Percentiles rank a stretch among this genome's conserved stretches.
Evolutionary conservation across 2,329 filamentous ascomycete species (phyloP).

Genomic region (Dothistroma pini): DNA sequence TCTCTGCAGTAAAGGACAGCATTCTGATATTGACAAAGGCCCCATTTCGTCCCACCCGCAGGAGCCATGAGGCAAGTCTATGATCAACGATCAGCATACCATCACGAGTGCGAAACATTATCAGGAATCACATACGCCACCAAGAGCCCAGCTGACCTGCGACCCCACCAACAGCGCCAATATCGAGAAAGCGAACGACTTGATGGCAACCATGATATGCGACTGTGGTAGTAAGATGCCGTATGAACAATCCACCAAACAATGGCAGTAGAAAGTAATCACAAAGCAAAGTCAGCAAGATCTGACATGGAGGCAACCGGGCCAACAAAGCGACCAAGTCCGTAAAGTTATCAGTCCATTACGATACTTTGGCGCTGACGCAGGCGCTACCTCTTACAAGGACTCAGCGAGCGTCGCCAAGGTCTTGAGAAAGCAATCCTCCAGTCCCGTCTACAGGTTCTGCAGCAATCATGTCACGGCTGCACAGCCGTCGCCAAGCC

Average conservation of each 20-base stretch:
- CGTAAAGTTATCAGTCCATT: no score
- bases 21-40: not conserved
- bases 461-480: no score
- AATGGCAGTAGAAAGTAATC: not conserved
- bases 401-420: no score
- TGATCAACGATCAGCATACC: not conserved
- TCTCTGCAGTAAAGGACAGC: not conserved
- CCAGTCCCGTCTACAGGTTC: no score
- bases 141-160: not conserved
- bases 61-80: not conserved
- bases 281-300: not conserved
- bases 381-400: no score
- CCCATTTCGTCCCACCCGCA: not conserved
- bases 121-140: not conserved
- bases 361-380: no score
- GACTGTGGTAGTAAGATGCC: no score
- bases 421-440: no score
- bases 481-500: no score
- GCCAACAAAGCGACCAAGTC: no score
- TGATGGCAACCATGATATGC: not conserved
- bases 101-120: not conserved
- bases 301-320: no score
- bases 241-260: no score
- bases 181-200: not conserved
- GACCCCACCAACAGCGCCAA: not conserved